Evolutionary conservation across 164 flowering plant species (phyloP), one percentile per base, ranked within the genome.

Genomic region (Dillenia turbinata): DNA sequence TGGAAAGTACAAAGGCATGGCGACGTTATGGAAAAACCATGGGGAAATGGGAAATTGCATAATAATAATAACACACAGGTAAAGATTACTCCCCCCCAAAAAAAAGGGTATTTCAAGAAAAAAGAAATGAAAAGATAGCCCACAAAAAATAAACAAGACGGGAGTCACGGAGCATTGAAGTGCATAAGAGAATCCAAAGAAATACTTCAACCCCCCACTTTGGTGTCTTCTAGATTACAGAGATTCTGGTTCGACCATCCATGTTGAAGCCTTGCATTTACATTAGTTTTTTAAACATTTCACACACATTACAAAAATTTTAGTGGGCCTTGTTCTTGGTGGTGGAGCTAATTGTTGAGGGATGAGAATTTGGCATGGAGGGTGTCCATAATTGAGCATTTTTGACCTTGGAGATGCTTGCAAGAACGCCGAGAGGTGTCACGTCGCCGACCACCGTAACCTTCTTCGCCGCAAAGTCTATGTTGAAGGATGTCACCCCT

Each of bases 371-470:
- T 2, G 83, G 61, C 10, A 81, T 57, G 0, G 86, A 45, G 14
- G 90, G 77, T 10, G 96, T 81, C 98, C 98, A 93, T 19, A 93
- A 74, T 60, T 90, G 88, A 1, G 98, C 98, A 46, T 78, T 79
- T 71, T 90, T 93, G 62, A 93, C 96, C 69, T 73, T 85, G 2
- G 97, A 89, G 14, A 93, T 79, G 64, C 97, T 93, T 14, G 83
- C 75, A 2, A 93, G 82, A 61, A 90, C 97, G 0, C 80, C 77
- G 33, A 80, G 62, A 0, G 98, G 95, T 1, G 92, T 89, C 52
- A 93, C 85, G 47, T 91, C 75, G 8, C 98, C 98, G 5, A 75
- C 63, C 3, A 94, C 78, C 1, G 92, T 94, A 73, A 94, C 98
- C 62, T 86, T 91, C 84, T 94, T 91, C 7, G 83, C 63, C 1